phyloP scores from a whole-genome alignment of 768 basidiomycete species.

The Boletus pseudo-olivaceus region DNA sequence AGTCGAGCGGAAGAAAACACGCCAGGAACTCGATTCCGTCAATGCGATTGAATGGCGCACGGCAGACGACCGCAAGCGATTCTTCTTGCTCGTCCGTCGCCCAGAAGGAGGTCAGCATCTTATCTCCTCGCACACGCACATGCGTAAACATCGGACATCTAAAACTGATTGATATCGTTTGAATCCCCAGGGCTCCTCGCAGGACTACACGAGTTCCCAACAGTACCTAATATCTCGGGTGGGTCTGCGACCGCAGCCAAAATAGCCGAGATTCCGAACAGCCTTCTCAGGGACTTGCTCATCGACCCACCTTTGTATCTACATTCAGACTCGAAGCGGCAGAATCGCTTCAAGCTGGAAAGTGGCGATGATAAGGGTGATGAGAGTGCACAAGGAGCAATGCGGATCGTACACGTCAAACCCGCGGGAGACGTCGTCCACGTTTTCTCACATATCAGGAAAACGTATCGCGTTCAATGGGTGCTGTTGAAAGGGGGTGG shows the following conservation, averaged over 20 bases:
- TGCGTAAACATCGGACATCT: background rate
- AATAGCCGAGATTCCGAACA: conserved; percentile 31
- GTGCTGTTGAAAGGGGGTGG: conserved; percentile 59
- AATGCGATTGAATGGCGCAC: conserved; percentile 80
- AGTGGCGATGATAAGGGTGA: background rate
- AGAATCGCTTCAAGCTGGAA: background rate
- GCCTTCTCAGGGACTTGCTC: conserved; percentile 41
- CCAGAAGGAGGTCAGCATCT: conserved; percentile 69
- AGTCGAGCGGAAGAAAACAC: conserved; percentile 72
- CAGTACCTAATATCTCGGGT: conserved; percentile 50
- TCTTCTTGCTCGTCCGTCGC: conserved; percentile 75
- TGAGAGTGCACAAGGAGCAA: background rate
- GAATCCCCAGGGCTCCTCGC: conserved; percentile 72
- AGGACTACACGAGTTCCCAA: conserved; percentile 86
- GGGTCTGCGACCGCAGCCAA: conserved; percentile 35
- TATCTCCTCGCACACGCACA: background rate
- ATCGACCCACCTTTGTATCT: conserved; percentile 23
- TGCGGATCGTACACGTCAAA: conserved; percentile 43
- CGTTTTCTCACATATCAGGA: conserved; percentile 86
- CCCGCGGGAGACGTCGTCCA: conserved; percentile 68
- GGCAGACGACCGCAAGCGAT: conserved; percentile 38
- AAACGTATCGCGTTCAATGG: conserved; percentile 79
- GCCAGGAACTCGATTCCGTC: conserved; percentile 83
- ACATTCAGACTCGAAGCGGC: conserved; percentile 1
- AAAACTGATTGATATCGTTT: conserved; percentile 4